These are phyloP conservation scores for Tanacetum coccineum DNA, from an alignment of 129 eudicot genomes.

Conservation along the genomic window DNA sequence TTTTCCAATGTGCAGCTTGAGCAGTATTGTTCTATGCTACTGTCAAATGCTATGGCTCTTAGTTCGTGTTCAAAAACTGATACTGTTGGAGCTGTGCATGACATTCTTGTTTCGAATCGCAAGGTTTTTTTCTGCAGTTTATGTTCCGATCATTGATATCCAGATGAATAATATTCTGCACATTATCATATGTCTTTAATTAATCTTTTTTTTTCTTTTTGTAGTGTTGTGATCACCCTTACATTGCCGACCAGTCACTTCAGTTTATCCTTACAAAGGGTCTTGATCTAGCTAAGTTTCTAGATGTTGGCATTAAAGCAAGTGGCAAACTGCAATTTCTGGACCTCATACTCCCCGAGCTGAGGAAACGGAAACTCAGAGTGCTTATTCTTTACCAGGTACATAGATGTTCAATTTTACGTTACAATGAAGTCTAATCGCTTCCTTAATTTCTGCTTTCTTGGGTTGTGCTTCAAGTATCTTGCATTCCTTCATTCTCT, in stretches of 20 bases:
- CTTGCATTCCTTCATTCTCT: too few species aligned
- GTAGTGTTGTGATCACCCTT: conserved; percentile 95
- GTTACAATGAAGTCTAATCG: too few species aligned
- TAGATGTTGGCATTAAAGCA: conserved; percentile 50
- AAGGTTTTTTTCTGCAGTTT: conserved; percentile 51
- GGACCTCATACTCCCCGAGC: conserved; percentile 59
- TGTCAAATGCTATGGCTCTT: conserved; percentile 58
- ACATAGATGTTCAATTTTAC: too few species aligned
- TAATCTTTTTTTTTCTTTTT: conserved; percentile 23
- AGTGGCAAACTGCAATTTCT: conserved; percentile 84
- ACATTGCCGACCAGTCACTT: conserved; percentile 54
- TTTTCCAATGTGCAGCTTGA: conserved; percentile 87
- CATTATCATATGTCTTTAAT: conserved; percentile 18
- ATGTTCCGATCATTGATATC: not conserved
- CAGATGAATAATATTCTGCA: conserved; percentile 12
- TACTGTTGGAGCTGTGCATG: conserved; percentile 62
- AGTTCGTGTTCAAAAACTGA: conserved; percentile 54
- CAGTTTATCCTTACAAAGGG: conserved; percentile 45
- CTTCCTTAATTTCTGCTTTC: too few species aligned
- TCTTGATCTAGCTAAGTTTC: conserved; percentile 31
- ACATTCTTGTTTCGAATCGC: conserved; percentile 54
- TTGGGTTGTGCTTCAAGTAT: too few species aligned
- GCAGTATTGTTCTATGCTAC: conserved; percentile 75
- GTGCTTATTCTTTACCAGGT: conserved; percentile 60
- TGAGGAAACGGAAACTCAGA: conserved; percentile 46